A percentile compares a stretch with the other conserved stretches of the same genome.
Conservation (phyloP, 108 stramenopile species). For the Conticribra guillardii region DNA sequence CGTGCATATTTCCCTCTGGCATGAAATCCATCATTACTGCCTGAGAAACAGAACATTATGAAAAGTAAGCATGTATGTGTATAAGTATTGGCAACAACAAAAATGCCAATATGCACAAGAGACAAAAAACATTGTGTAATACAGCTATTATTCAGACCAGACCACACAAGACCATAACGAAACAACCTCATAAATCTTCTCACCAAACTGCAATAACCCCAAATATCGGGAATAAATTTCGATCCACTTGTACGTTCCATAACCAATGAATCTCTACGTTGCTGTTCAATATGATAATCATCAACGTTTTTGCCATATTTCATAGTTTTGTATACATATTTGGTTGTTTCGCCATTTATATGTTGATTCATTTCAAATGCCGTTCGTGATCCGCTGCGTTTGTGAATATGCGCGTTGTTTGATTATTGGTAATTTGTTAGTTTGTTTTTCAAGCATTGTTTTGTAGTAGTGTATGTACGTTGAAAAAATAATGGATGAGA, state of each 20-base stretch:
- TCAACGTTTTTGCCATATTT: slow-evolving; percentile 25
- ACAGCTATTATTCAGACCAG: not conserved
- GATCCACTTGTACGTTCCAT: slow-evolving; percentile 35
- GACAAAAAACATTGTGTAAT: not conserved
- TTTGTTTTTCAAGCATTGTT: no score
- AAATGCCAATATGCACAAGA: not conserved
- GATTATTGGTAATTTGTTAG: not conserved
- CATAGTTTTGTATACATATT: slow-evolving; percentile 48
- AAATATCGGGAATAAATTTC: slow-evolving; percentile 43
- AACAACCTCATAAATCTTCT: not conserved
- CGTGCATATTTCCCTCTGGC: slow-evolving; percentile 53
- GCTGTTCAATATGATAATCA: slow-evolving; percentile 19
- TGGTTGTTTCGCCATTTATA: not conserved
- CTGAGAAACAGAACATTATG: no score
- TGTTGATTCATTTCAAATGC: slow-evolving; percentile 34
- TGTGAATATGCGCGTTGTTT: not conserved
- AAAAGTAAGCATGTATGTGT: not conserved
- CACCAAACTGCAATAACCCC: slow-evolving; percentile 41
- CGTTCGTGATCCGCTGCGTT: slow-evolving; percentile 34
- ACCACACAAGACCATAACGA: not conserved
- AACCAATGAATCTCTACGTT: slow-evolving; percentile 45
- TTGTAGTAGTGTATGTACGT: no score
- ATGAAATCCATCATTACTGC: slow-evolving; percentile 53
- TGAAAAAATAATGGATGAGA: no score
- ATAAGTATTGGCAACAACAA: not conserved